Evolutionary conservation across 495 filamentous ascomycete genomes (phyloP), one percentile per base, ranked within the genome.

Genomic region (Clohesyomyces aquaticus): DNA sequence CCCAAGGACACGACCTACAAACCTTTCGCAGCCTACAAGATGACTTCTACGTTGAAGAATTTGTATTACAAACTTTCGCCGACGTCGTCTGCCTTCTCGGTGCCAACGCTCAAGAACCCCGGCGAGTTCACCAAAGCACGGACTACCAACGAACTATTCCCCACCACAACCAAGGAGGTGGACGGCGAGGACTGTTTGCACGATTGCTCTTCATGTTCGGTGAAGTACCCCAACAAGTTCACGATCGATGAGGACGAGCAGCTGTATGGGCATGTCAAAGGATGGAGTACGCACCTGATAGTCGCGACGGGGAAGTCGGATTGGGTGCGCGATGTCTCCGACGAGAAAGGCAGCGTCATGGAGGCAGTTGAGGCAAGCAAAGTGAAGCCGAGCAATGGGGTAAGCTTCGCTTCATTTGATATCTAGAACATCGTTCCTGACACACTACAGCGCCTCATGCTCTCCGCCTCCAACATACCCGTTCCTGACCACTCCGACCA

Each of bases 331-430:
- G 88, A 96, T 77, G 89, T 98, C 14, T 87, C 85, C 46, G 90
- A 98, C 68, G 94, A 98, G 78, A 84, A 86, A 75, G 95, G 92
- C 1, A 96, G 91, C 71, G 84, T 98, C 26, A 98, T 98, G 94
- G 87, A 95, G 77, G 95, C 93, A 8, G 84, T 98, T 71, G 85
- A 82, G 59, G 83, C 83, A 61, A 77, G 81, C 6, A 76, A 77
- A 10, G 77, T 86, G 26, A 82, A 84, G 69, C 87, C 89, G 0
- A 81, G 72, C 55, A 95, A 93, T 72, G 93, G 92, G 67, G 90
- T 94, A 80, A 67, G 83, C 65, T 18, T n/a, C n/a, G n/a, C n/a
- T n/a, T n/a, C n/a, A n/a, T n/a, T n/a, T n/a, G n/a, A n/a, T n/a
- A n/a, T n/a, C n/a, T n/a, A n/a, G n/a, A n/a, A 42, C 22, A 28